Base-by-base conservation (phyloP, 108 stramenopile genomes). In the Nitzschia sp. region DNA sequence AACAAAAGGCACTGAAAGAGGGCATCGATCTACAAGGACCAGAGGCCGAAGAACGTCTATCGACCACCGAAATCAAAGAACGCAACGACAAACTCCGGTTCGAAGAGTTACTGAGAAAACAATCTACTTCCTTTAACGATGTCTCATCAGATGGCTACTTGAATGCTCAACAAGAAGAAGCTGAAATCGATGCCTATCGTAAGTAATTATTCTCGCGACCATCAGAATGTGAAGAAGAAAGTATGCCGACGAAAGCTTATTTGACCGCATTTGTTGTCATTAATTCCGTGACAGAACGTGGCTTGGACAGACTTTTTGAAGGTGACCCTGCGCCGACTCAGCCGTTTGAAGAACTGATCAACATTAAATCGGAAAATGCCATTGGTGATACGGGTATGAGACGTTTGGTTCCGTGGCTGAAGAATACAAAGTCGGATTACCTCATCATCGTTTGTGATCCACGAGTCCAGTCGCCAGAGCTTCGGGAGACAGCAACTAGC, bases 21-120 rank as follows among this genome's bases (percentile, higher is more conserved):
- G 21, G 58, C 53, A 31, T 3, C 47, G 15, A 45, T 25, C 0
- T 19, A 3, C 30, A 36, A 19, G 15, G 61, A 33, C 27, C 30
- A 17, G 16, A 34, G 0, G 47, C 9, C 16, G 30, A 33, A 8
- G 15, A 57, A 26, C 23, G 68, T 53, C 62, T 89, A 46, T 76
- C 87, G 22, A 74, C 69, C 35, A 75, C 80, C 28, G 85, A 90
- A 71, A 87, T 93, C 22, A 87, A 91, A 70, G 59, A 81, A 58
- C 66, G 70, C 17, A 93, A 93, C 67, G 92, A 93, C 73, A 84
- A 78, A 19, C 62, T 70, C 47, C 76, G 92, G 31, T 93, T 93
- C 63, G 84, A 84, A 38, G 82, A 87, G 45, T 47, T 93, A 54
- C 71, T 93, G 54, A 69, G 80, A 46, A 77, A 64, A 9, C 58